phyloP scores from a whole-genome alignment of 225 moss, liverwort and hornwort genomes.

The Lunularia cruciata region DNA sequence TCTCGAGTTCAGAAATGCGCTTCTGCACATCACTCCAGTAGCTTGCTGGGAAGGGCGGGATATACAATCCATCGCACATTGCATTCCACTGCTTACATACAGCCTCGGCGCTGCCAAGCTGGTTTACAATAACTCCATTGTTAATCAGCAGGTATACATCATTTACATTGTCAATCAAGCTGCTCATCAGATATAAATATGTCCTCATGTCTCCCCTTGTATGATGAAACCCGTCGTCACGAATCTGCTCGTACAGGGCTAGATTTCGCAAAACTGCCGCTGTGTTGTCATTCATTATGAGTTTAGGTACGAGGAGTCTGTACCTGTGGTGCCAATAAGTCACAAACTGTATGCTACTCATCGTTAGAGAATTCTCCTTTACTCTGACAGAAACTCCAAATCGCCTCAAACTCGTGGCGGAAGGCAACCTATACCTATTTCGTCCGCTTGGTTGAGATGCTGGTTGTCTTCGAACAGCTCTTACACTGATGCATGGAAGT shows the following conservation, averaged over 20 bases:
- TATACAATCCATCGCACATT: slow-evolving; percentile 16
- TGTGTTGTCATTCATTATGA: slow-evolving; percentile 12
- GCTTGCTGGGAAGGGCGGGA: background rate
- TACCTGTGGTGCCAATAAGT: slow-evolving; percentile 14
- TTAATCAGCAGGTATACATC: slow-evolving; percentile 17
- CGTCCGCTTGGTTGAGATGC: no score
- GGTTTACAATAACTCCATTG: slow-evolving; percentile 16
- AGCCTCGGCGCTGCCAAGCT: slow-evolving; percentile 9
- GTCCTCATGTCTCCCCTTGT: slow-evolving; percentile 12
- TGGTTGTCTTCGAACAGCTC: no score
- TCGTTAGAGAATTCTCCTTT: background rate
- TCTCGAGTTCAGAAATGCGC: background rate
- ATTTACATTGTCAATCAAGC: slow-evolving; percentile 9
- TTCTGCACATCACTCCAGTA: slow-evolving; percentile 8
- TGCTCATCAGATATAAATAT: slow-evolving; percentile 21
- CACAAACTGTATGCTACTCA: slow-evolving; percentile 9
- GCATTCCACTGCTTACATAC: slow-evolving; percentile 16
- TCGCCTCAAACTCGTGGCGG: slow-evolving; percentile 19
- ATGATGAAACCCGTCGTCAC: background rate
- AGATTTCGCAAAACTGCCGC: slow-evolving; percentile 11
- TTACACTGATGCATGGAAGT: no score
- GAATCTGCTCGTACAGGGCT: slow-evolving; percentile 19
- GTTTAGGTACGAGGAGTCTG: slow-evolving; percentile 5
- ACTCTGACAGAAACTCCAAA: slow-evolving; percentile 10
- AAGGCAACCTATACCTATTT: slow-evolving; percentile 12